Base-by-base conservation (phyloP, 371 early-diverging fungal genomes). In the Mitosporidium daphniae region DNA sequence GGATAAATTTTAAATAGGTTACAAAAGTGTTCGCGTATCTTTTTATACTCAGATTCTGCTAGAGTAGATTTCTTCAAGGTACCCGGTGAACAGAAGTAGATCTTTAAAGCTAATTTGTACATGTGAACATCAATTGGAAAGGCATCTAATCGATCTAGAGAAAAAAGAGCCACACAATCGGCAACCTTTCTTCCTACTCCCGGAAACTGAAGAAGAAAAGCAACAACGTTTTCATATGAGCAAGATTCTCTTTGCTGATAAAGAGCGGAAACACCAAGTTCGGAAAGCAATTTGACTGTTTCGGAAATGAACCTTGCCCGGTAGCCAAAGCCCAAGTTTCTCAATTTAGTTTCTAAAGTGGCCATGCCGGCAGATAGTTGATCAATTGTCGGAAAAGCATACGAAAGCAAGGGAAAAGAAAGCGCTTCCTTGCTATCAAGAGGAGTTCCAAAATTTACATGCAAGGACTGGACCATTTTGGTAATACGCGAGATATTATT, bases 51-150 rank as follows among this genome's bases (percentile, higher is more conserved):
- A 21, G 46, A 50, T 2, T 46, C 30, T 0, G 59, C 61, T 26
- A 78, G 41, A 1, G 64, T 44, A 20, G 20, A 31, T 71, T 73
- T 4, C 34, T 31, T 9, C 38, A 30, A 1, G 27, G 27, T 32
- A 19, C 22, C 29, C 26, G 17, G 25, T 14, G 30, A 22, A 17
- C 20, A 14, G 26, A 3, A 11, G 16, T 9, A 7, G 15, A 10
- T 15, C 5, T 14, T n/a, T 21, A 16, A 5, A 14, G 17, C 0
- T 14, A 19, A 2, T 3, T 16, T 3, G 21, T 3, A 71, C 60
- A 39, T 77, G 26, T 59, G 95, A 0, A 78, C 82, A 32, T 94
- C 91, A 1, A 89, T 67, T 0, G 89, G 89, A 16, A 93, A 66
- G 0, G 74, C 66, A 17, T 59, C 48, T 1, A 49, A 37, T 25